Percentiles rank a stretch among this genome's conserved stretches.
phyloP scores from a whole-genome alignment of 139 green algal genomes.

The Chlorella sp. region DNA sequence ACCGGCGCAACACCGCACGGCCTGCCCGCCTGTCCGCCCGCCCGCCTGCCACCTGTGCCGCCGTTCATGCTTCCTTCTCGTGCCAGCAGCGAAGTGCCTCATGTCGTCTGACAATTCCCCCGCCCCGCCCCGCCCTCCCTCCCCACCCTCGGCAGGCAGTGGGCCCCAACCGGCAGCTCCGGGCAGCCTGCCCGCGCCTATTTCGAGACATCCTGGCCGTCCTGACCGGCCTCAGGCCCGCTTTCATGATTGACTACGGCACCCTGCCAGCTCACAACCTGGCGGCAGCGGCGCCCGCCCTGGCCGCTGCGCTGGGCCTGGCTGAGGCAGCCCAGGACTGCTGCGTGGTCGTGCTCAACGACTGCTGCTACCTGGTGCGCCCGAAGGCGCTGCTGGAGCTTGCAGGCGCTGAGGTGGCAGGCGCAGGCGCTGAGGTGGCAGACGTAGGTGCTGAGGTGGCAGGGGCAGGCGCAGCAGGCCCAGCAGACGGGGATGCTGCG shows the following conservation, averaged over 20 bases:
- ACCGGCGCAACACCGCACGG: not conserved
- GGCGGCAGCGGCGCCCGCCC: not conserved
- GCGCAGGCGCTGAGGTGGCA: not conserved
- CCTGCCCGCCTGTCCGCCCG: too few species aligned
- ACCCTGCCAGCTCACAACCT: not conserved
- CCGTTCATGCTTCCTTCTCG: not conserved
- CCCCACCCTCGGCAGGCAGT: not conserved
- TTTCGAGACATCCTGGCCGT: slow-evolving; percentile 58
- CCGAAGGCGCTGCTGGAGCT: not conserved
- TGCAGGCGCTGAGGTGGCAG: not conserved
- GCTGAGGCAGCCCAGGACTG: not conserved
- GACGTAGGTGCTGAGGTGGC: not conserved
- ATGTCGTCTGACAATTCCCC: not conserved
- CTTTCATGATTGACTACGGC: slow-evolving; percentile 69
- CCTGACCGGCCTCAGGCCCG: slow-evolving; percentile 50
- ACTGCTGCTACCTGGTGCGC: slow-evolving; percentile 56
- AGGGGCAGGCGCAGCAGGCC: not conserved
- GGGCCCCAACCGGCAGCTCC: slow-evolving; percentile 1
- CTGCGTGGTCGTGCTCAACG: slow-evolving; percentile 37
- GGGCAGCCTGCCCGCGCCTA: slow-evolving; percentile 7
- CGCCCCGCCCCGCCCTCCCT: too few species aligned
- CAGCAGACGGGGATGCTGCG: not conserved
- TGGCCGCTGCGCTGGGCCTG: slow-evolving; percentile 10
- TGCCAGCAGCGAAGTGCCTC: not conserved
- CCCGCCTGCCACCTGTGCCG: not conserved